Base-by-base conservation (phyloP, 352 stramenopile genomes). In the Pythium aquatile region DNA sequence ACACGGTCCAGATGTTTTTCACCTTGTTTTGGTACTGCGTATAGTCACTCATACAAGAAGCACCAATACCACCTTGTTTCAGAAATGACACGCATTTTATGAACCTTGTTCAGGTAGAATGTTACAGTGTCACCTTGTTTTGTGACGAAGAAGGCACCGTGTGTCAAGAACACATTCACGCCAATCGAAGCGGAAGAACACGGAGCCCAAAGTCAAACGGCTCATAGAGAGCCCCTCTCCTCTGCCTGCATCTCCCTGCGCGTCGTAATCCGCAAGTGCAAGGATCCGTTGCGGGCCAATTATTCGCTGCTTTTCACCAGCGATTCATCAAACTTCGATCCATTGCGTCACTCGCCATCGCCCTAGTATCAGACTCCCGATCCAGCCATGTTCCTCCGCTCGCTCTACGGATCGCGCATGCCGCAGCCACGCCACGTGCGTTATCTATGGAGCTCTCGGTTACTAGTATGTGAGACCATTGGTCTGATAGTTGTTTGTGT, bases 331-430 rank as follows among this genome's bases (percentile, higher is more conserved):
- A 8, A 49, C 28, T 16, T 3, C 4, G 35, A 14, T 16, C 20
- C n/a, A 55, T 17, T 33, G 47, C 26, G 11, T 20, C 24, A 55
- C 5, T 37, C 16, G 24, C 47, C 24, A 1, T 2, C 47, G 13
- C 26, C 16, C 42, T 28, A 16, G 16, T 28, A n/a, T 37, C 26
- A 35, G 10, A 55, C 16, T 10, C 49, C 20, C 32, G 16, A 57
- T 13, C 8, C 32, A 10, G 16, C 32, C 58, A 93, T 93, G 85
- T 91, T 93, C 47, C 78, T 94, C n/a, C 83, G 85, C 24, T 77
- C 78, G 33, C 76, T 94, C 11, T 92, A 90, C 52, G 83, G 81
- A 40, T 87, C 81, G 51, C 85, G 85, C 53, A 90, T 92, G 83
- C 85, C 83, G 3, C 85, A 91, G 63, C 37, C 83, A 51, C 83